phyloP scores from a whole-genome alignment of 257 asterid genomes.

The Coffea canephora region DNA sequence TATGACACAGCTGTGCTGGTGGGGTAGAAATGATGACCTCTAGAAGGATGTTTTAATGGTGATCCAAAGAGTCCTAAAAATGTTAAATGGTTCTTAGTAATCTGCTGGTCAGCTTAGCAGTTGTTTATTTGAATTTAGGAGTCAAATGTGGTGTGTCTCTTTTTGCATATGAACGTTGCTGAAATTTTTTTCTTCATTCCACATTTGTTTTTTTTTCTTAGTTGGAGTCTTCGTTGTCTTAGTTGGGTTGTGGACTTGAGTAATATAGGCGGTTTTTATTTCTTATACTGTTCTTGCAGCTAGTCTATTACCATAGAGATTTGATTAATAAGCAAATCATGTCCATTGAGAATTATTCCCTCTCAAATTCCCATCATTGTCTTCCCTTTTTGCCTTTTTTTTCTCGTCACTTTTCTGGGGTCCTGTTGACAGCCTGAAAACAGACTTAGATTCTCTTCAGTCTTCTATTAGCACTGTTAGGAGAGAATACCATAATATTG shows the following conservation, averaged over 20 bases:
- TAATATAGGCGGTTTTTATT: background rate
- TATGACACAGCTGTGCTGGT: background rate
- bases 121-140: background rate
- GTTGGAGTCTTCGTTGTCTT: background rate
- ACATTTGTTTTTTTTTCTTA: background rate
- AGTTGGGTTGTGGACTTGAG: background rate
- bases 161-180: too few relatives aligned
- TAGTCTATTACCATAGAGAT: background rate
- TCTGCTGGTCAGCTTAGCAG: background rate
- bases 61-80: background rate
- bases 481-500: too few relatives aligned
- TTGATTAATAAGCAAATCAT: background rate
- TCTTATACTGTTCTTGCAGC: background rate
- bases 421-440: background rate
- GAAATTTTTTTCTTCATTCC: background rate
- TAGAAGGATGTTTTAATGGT: background rate
- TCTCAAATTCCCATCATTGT: background rate
- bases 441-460: background rate
- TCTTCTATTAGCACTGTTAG: background rate
- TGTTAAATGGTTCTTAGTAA: background rate
- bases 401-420: background rate
- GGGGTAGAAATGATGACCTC: background rate
- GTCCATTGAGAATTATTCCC: background rate
- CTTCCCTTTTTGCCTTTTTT: background rate
- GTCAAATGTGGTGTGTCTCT: background rate